Conservation (phyloP, 768 basidiomycete species). For the Suillus lakei region DNA sequence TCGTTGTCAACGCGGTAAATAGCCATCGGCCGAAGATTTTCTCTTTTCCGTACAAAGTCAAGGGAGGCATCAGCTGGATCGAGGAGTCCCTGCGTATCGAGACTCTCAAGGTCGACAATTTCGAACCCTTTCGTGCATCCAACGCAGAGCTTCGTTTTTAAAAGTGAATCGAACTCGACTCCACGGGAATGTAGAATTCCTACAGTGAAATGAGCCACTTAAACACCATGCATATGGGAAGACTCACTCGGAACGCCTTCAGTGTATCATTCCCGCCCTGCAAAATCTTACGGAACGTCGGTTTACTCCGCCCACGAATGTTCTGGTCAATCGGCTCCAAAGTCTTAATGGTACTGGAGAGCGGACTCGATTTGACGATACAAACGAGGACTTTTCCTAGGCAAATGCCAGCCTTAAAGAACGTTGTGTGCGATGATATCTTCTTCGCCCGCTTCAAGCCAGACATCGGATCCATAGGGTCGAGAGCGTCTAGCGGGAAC, state of each 20-base stretch:
- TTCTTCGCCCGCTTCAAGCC: slow-evolving; percentile 94
- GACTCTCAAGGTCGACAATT: slow-evolving; percentile 94
- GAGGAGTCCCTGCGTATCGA: slow-evolving; percentile 95
- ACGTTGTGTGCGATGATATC: slow-evolving; percentile 94
- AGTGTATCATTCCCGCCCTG: slow-evolving; percentile 96
- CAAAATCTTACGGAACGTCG: slow-evolving; percentile 92
- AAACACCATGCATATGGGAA: slow-evolving; percentile 5
- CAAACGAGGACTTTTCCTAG: slow-evolving; percentile 92
- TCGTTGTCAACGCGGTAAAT: slow-evolving; percentile 97
- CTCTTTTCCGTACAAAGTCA: slow-evolving; percentile 91
- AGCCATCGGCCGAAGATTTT: slow-evolving; percentile 90
- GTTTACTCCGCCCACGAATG: slow-evolving; percentile 76
- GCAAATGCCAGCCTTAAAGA: slow-evolving; percentile 97
- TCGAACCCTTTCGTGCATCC: slow-evolving; percentile 98
- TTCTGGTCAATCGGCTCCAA: slow-evolving; percentile 95
- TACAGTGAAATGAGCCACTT: slow-evolving; percentile 34
- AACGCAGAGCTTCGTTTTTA: slow-evolving; percentile 96
- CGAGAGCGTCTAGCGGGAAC: slow-evolving; percentile 92
- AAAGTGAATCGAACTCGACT: slow-evolving; percentile 96
- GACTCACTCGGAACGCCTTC: slow-evolving; percentile 81
- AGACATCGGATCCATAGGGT: slow-evolving; percentile 86
- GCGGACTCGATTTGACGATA: slow-evolving; percentile 92
- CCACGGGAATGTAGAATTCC: slow-evolving; percentile 99
- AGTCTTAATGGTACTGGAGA: slow-evolving; percentile 97
- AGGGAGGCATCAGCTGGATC: slow-evolving; percentile 91